Percentiles rank a stretch among this genome's conserved stretches.
phyloP scores from a whole-genome alignment of 2,329 filamentous ascomycete species.

The Magnaporthiopsis incrustans region DNA sequence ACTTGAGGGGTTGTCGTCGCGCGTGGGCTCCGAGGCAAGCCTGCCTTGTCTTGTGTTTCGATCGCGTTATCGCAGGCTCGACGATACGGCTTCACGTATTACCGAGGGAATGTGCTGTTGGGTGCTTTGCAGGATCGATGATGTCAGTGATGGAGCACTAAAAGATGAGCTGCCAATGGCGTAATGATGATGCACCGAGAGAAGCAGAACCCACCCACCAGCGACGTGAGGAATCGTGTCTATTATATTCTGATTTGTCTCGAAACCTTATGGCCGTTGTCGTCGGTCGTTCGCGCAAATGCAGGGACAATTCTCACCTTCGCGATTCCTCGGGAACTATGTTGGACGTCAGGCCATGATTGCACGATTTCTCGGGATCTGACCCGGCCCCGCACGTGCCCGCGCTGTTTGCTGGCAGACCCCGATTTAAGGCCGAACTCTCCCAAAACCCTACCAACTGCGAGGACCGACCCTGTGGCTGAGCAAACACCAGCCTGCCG shows the following conservation, averaged over 20 bases:
- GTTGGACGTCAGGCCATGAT: slow-evolving; percentile 3
- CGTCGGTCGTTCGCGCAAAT: background rate
- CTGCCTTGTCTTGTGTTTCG: background rate
- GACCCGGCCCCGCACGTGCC: background rate
- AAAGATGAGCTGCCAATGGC: background rate
- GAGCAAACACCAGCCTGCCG: background rate
- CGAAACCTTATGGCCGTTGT: too few relatives aligned
- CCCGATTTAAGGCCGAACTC: slow-evolving; percentile 1
- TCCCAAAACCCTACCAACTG: background rate
- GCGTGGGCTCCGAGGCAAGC: background rate
- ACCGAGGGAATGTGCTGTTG: background rate
- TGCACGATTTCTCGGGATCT: slow-evolving; percentile 5
- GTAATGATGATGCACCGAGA: background rate
- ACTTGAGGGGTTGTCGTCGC: background rate
- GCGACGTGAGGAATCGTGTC: background rate
- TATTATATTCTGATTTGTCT: background rate
- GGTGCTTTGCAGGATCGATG: background rate
- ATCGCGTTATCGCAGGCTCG: background rate
- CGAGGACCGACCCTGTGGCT: background rate
- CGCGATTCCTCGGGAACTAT: background rate
- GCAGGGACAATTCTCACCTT: background rate
- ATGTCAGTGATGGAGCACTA: background rate
- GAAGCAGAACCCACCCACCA: background rate
- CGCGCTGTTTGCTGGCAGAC: background rate
- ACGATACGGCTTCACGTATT: too few relatives aligned